Percentiles rank a stretch among this genome's conserved stretches.
Conservation (phyloP, 1,139 yeast genomes). For the Starmera stellimalicola region DNA sequence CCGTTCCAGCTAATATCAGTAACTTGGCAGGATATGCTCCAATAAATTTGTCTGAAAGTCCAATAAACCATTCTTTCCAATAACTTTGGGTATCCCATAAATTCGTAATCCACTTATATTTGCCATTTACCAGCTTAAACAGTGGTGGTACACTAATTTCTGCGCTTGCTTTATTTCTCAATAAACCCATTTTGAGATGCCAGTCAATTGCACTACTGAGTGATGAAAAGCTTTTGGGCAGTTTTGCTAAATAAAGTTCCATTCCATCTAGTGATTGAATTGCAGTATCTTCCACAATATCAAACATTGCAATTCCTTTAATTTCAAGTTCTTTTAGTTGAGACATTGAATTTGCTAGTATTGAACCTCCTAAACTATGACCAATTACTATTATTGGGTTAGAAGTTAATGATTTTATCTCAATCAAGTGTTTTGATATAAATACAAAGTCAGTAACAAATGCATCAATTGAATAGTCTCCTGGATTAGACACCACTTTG, state of each 20-base stretch:
- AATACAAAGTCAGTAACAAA: conserved; percentile 49
- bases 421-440: conserved; percentile 33
- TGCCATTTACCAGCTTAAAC: conserved; percentile 24
- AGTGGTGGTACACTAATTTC: conserved; percentile 68
- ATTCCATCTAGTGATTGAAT: conserved; percentile 57
- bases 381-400: conserved; percentile 54
- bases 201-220: conserved; percentile 65
- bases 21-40: conserved; percentile 51
- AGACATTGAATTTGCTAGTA: conserved; percentile 44
- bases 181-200: conserved; percentile 52
- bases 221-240: conserved; percentile 52
- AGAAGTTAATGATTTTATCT: conserved; percentile 14
- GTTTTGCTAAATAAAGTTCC: conserved; percentile 47
- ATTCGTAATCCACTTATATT: conserved; percentile 54
- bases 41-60: conserved; percentile 58
- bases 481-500: conserved; percentile 19
- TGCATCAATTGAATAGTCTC: conserved; percentile 39
- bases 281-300: conserved; percentile 93
- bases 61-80: conserved; percentile 80
- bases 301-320: conserved; percentile 68
- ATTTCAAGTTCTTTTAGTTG: conserved; percentile 25
- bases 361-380: conserved; percentile 89
- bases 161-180: conserved; percentile 57
- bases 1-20: conserved; percentile 82
- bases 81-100: conserved; percentile 47